Base-by-base conservation (phyloP, 495 filamentous ascomycete genomes). In the Penicillium ucsense region DNA sequence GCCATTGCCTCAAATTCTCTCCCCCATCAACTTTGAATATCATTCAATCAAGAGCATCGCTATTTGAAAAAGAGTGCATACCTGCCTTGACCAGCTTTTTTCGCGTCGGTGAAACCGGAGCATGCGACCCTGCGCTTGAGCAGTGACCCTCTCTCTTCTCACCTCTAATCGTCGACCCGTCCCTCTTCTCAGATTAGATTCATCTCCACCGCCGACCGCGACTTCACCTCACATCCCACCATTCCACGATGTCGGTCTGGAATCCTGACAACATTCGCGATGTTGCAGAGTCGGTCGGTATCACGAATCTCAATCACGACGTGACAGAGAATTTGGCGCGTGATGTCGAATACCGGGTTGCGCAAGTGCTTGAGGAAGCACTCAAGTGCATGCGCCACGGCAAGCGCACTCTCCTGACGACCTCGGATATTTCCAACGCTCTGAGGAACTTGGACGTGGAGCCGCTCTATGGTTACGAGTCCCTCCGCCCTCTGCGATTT, bases 221-320 rank as follows among this genome's bases (percentile, higher is more conserved):
- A 44, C n/a, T 12, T 45, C 29, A 45, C 31, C n/a, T 43, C 41
- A 33, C 8, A 10, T 6, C 7, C 11, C 3, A 35, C 40, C 4
- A 20, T 29, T 29, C 41, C 60, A 59, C 42, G 34, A 76, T 77
- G 74, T 75, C 75, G 5, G 79, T 94, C 56, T 98, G 92, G 92
- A 96, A 96, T 62, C 86, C 85, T 20, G 94, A 98, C 55, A 97
- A 92, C 51, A 86, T 97, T 52, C 78, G 79, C 55, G 92, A 98
- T 61, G 89, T 97, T 37, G 91, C 91, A 39, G 92, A 98, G 61
- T 95, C 92, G 5, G 82, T 96, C 45, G 92, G 92, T 35, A 89
- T 97, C 50, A 67, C 78, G 45, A 76, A 78, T 41, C 75, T 98
- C 46, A 74, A 73, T 56, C 85, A 92, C 36, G 89, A 95, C 47